Base-by-base conservation (phyloP, 192 early-diverging fungal genomes). In the Geranomyces michiganensis region DNA sequence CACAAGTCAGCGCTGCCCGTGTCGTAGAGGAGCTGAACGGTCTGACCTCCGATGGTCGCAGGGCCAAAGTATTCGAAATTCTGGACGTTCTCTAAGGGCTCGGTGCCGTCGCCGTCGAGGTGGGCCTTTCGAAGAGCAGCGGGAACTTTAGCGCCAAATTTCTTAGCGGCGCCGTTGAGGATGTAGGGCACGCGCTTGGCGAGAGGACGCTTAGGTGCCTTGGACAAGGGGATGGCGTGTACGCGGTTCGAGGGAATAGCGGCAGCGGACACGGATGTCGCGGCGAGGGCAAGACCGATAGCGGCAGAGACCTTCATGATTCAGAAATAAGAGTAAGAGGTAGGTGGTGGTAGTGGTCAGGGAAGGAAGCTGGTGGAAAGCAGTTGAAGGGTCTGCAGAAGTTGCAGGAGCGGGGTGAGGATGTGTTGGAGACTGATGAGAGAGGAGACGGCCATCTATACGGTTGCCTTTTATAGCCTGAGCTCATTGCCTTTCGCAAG, bases 251-350 rank as follows among this genome's bases (percentile, higher is more conserved):
- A n/a, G 4, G 51, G 51, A 7, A 27, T 27, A 55, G 51, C 21
- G 14, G 51, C 51, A 14, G 51, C 51, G 8, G 51, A 55, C 51
- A 55, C 51, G 6, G 51, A 55, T 8, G 51, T 55, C 6, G 15
- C 51, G 19, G 51, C 51, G 21, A 55, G 51, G 51, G 51, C 26
- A 55, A 55, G 26, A 55, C 21, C 51, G 51, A 55, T 6, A 55
- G 51, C 19, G 4, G 19, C 26, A 14, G 21, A 8, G 51, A 55
- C 26, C 14, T 55, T n/a, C 51, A 55, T 55, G 51, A n/a, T 55
- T 41, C 36, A 41, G 36, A 10, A n/a, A n/a, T n/a, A n/a, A 41
- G 36, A 41, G 36, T 3, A 41, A 41, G 51, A 27, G 15, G 51
- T 12, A 55, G 51, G 51, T 55, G 51, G 51, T 55, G 14, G 26